Evolutionary conservation across 345 rosid genomes (phyloP).

Genomic region (Geranium brycei): DNA sequence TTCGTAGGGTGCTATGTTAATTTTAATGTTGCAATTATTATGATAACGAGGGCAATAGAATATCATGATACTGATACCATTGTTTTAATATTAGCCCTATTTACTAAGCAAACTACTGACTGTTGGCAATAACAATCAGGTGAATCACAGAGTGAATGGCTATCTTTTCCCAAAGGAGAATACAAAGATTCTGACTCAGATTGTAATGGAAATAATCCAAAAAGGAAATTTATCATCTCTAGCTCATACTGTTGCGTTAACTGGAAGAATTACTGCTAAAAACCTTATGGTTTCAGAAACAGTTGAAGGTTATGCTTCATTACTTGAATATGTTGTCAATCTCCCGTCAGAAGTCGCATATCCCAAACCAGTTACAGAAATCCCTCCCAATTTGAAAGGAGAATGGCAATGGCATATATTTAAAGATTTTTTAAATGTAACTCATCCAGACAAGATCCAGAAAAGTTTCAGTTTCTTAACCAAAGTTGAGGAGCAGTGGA

Average conservation of each 20-base stretch:
- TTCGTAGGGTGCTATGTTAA: too few relatives aligned
- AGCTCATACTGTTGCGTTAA: constrained; percentile 44
- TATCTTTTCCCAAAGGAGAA: constrained; percentile 78
- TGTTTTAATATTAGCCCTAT: neutral
- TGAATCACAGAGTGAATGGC: constrained; percentile 75
- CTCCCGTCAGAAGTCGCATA: constrained; percentile 74
- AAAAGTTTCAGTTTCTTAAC: constrained; percentile 43
- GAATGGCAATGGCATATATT: constrained; percentile 77
- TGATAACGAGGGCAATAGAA: too few relatives aligned
- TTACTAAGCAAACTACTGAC: constrained; percentile 29
- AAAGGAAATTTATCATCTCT: constrained; percentile 48
- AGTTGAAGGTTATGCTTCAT: constrained; percentile 57
- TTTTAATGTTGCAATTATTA: too few relatives aligned
- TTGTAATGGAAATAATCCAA: constrained; percentile 39
- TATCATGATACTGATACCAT: neutral
- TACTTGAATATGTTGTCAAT: constrained; percentile 55
- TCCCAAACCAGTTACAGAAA: constrained; percentile 40
- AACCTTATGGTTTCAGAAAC: constrained; percentile 67
- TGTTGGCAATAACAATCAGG: constrained; percentile 48
- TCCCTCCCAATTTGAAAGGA: constrained; percentile 40
- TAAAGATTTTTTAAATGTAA: constrained; percentile 28
- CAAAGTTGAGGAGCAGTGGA: constrained; percentile 58
- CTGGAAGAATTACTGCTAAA: constrained; percentile 48
- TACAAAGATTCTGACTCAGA: constrained; percentile 37
- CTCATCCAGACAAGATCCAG: constrained; percentile 26